Percentiles rank a stretch among this genome's conserved stretches.
These are phyloP conservation scores for Huntiella abstrusa DNA, from an alignment of 2,329 filamentous ascomycete species.

Conservation along the genomic window DNA sequence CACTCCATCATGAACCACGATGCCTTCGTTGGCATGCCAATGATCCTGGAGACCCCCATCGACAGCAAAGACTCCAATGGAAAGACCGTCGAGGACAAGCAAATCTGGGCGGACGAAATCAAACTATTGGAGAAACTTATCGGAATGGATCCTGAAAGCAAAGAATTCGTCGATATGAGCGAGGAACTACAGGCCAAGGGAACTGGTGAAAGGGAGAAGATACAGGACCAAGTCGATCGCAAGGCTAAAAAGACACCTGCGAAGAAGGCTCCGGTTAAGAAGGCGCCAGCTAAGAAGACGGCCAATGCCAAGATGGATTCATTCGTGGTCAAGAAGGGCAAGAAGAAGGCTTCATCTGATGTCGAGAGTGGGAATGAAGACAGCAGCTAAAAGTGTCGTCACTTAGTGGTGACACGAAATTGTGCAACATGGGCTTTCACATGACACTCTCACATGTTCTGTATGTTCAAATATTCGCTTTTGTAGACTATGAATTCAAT, in stretches of 20 bases:
- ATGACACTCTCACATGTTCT: no score
- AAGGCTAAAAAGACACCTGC: constrained; percentile 43
- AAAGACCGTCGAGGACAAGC: constrained; percentile 55
- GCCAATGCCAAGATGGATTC: constrained; percentile 18
- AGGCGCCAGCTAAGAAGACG: constrained; percentile 17
- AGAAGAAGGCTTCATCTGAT: constrained; percentile 12
- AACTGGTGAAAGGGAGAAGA: constrained; percentile 48
- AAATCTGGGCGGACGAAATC: constrained; percentile 83
- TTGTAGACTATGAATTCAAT: no score
- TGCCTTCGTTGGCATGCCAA: constrained; percentile 58
- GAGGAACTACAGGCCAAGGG: constrained; percentile 48
- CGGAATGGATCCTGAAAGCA: constrained; percentile 59
- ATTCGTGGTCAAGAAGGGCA: constrained; percentile 14
- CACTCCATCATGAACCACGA: constrained; percentile 76
- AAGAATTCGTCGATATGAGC: constrained; percentile 52
- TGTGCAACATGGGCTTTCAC: no score
- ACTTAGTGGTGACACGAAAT: no score
- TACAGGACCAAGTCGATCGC: constrained; percentile 62
- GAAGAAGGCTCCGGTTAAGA: constrained; percentile 18
- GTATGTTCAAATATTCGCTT: no score
- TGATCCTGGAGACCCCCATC: constrained; percentile 94
- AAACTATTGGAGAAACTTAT: constrained; percentile 81
- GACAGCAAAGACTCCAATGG: constrained; percentile 48
- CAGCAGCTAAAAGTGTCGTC: no score
- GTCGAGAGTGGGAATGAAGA: not conserved